Percentiles rank a stretch among this genome's conserved stretches.
These are phyloP conservation scores for Escallonia herrerae DNA, from an alignment of 129 eudicot genomes.

Conservation along the genomic window DNA sequence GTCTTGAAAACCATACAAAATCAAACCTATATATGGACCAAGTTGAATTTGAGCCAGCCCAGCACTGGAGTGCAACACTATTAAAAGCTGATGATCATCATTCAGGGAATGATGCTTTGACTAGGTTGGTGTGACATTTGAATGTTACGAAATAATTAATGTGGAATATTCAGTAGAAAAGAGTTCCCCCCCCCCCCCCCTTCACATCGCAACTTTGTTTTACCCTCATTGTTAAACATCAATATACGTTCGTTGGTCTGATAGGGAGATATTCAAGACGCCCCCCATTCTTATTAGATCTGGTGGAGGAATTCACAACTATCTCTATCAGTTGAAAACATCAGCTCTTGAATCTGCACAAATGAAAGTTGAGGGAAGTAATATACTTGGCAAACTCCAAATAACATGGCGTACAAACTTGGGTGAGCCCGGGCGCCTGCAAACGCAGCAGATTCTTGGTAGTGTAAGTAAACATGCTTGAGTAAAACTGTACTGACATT, in stretches of 20 bases:
- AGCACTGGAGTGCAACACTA: slow-evolving; percentile 65
- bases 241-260: background rate
- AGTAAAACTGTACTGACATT: background rate
- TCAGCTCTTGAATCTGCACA: slow-evolving; percentile 45
- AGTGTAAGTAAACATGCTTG: slow-evolving; percentile 47
- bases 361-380: slow-evolving; percentile 65
- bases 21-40: slow-evolving; percentile 89
- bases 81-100: slow-evolving; percentile 53
- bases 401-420: slow-evolving; percentile 97
- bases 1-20: slow-evolving; percentile 91
- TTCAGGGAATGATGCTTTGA: slow-evolving; percentile 28
- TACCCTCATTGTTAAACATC: background rate
- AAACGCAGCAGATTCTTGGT: slow-evolving; percentile 90
- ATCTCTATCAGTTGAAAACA: slow-evolving; percentile 66
- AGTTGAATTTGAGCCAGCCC: slow-evolving; percentile 98
- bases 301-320: slow-evolving; percentile 87
- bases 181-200: no score
- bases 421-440: slow-evolving; percentile 99
- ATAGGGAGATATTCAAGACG: slow-evolving; percentile 63
- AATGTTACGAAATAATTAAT: no score
- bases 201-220: background rate
- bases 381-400: slow-evolving; percentile 90
- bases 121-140: slow-evolving; percentile 39
- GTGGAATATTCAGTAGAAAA: no score
- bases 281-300: slow-evolving; percentile 72